Evolutionary conservation across 2,329 filamentous ascomycete species (phyloP).

Genomic region (Colletotrichum tamarilloi): DNA sequence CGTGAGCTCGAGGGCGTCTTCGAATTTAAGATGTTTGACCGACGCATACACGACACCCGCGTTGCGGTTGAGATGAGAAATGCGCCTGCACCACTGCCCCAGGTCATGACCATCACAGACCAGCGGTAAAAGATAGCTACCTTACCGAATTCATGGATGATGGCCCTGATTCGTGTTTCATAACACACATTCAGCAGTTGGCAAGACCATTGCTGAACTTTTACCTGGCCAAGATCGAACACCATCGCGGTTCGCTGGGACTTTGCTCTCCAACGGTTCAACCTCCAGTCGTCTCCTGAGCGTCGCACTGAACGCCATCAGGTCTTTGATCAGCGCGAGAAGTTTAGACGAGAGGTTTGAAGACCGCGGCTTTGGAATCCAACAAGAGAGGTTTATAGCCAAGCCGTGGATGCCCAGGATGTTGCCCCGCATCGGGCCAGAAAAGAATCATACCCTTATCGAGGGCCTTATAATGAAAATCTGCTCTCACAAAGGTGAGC

Average conservation of each 20-base stretch:
- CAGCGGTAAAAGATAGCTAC: conserved; percentile 10
- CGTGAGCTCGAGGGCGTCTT: conserved; percentile 63
- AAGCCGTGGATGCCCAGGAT: neutral
- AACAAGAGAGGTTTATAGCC: neutral
- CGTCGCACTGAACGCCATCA: neutral
- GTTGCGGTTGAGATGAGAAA: conserved; percentile 51
- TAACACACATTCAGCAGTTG: neutral
- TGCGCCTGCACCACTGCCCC: conserved; percentile 46
- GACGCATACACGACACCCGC: conserved; percentile 65
- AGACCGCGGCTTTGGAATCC: neutral
- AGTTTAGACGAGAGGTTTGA: neutral
- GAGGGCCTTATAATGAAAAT: neutral
- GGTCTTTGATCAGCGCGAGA: neutral
- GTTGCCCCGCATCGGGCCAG: neutral
- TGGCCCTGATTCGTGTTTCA: neutral
- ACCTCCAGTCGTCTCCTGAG: neutral
- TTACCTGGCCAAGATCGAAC: neutral
- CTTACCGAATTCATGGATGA: neutral
- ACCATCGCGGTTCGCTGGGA: neutral
- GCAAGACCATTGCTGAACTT: neutral
- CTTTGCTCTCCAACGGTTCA: neutral
- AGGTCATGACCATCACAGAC: conserved; percentile 38
- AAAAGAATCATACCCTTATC: neutral
- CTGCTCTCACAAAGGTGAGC: neutral
- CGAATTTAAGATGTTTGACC: conserved; percentile 62